Percentiles rank a stretch among this genome's conserved stretches.
phyloP scores from a whole-genome alignment of 352 stramenopile genomes.

The Phytophthora multivora region DNA sequence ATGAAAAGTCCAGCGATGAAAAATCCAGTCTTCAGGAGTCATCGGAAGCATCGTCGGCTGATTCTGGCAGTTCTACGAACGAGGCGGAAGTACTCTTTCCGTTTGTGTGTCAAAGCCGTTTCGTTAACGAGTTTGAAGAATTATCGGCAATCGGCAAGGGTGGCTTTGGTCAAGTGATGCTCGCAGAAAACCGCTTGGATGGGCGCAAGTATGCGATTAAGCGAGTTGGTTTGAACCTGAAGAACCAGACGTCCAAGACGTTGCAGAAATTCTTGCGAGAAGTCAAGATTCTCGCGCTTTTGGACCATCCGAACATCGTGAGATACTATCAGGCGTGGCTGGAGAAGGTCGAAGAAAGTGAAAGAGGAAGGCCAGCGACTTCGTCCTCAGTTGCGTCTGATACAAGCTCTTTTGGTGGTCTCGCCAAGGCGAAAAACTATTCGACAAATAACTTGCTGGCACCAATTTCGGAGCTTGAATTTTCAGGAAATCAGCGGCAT shows the following conservation, averaged over 20 bases:
- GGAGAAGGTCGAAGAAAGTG: slow-evolving; percentile 79
- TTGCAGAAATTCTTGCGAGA: slow-evolving; percentile 94
- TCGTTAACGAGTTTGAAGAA: slow-evolving; percentile 86
- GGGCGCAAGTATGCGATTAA: slow-evolving; percentile 94
- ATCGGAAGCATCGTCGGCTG: slow-evolving; percentile 60
- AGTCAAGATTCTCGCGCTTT: slow-evolving; percentile 91
- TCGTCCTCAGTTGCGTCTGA: slow-evolving; percentile 34
- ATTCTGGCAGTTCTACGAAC: slow-evolving; percentile 38
- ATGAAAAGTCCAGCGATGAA: slow-evolving; percentile 37
- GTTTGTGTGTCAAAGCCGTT: slow-evolving; percentile 85
- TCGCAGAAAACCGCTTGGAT: slow-evolving; percentile 94
- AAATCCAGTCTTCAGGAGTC: slow-evolving; percentile 33
- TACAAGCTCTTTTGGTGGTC: slow-evolving; percentile 34
- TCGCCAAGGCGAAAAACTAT: slow-evolving; percentile 53
- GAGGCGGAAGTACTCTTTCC: slow-evolving; percentile 80
- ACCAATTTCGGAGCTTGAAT: slow-evolving; percentile 70
- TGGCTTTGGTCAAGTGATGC: slow-evolving; percentile 94
- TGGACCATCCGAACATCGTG: slow-evolving; percentile 95
- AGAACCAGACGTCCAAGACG: slow-evolving; percentile 90
- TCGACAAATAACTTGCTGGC: slow-evolving; percentile 77
- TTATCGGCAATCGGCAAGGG: slow-evolving; percentile 91
- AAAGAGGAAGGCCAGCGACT: slow-evolving; percentile 11
- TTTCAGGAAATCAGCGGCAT: slow-evolving; percentile 57
- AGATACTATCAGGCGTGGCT: slow-evolving; percentile 93
- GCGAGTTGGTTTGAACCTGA: slow-evolving; percentile 79